Evolutionary conservation across 257 asterid genomes (phyloP).

Genomic region (Datura wrightii): DNA sequence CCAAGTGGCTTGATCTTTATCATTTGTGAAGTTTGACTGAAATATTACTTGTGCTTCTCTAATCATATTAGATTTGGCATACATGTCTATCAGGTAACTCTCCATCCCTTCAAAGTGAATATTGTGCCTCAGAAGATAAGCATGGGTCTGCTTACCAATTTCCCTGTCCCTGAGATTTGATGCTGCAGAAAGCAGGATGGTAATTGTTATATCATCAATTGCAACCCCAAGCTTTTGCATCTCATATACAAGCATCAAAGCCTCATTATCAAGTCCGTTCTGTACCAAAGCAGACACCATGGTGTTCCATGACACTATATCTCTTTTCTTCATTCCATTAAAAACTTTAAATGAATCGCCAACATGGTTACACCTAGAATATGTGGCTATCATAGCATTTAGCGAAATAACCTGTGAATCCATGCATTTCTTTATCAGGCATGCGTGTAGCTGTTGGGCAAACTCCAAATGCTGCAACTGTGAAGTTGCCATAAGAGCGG

Average conservation of each 20-base stretch:
- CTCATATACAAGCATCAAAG: slow-evolving; percentile 71
- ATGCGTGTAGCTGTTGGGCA: slow-evolving; percentile 68
- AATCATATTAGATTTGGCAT: slow-evolving; percentile 65
- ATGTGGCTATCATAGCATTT: slow-evolving; percentile 64
- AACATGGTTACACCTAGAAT: slow-evolving; percentile 65
- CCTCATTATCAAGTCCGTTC: slow-evolving; percentile 67
- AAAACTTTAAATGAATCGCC: slow-evolving; percentile 62
- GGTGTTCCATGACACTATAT: slow-evolving; percentile 80
- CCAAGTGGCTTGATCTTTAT: slow-evolving; percentile 73
- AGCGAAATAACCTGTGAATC: slow-evolving; percentile 49
- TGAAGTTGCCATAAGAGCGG: slow-evolving; percentile 67
- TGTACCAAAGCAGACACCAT: slow-evolving; percentile 75
- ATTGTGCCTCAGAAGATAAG: slow-evolving; percentile 63
- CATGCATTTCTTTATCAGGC: slow-evolving; percentile 55
- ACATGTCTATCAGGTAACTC: slow-evolving; percentile 80
- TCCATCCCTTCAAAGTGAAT: slow-evolving; percentile 71
- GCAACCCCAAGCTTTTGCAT: slow-evolving; percentile 67
- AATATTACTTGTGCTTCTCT: slow-evolving; percentile 60
- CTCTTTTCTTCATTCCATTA: slow-evolving; percentile 64
- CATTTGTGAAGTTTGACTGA: slow-evolving; percentile 36
- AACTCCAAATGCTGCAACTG: slow-evolving; percentile 58
- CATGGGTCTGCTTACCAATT: slow-evolving; percentile 74
- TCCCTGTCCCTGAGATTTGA: slow-evolving; percentile 66
- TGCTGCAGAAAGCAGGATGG: slow-evolving; percentile 76
- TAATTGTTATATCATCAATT: slow-evolving; percentile 62